These are phyloP conservation scores for Baudoinia panamericana DNA, from an alignment of 495 filamentous ascomycete species.

Conservation along the genomic window DNA sequence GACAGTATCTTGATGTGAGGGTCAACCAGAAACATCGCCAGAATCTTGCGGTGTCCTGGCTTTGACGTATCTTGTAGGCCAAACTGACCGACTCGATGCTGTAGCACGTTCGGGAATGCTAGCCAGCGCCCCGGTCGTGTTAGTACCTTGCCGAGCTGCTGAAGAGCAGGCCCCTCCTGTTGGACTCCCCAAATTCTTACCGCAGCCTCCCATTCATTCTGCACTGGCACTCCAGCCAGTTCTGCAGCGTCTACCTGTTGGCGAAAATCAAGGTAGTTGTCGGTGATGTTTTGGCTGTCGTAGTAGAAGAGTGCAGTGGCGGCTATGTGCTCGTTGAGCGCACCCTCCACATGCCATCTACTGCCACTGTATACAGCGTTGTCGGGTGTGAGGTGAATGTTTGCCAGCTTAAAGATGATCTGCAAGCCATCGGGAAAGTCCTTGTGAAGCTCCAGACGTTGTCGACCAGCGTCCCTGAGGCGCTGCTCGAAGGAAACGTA, in stretches of 20 bases:
- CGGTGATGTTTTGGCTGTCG: constrained; percentile 47
- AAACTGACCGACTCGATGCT: constrained; percentile 22
- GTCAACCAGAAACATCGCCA: constrained; percentile 25
- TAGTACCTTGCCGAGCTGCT: constrained; percentile 13
- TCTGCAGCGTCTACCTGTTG: constrained; percentile 27
- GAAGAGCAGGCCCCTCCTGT: constrained; percentile 1
- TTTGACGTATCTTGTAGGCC: constrained; percentile 19
- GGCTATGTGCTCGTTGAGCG: constrained; percentile 28
- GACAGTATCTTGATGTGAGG: constrained; percentile 17
- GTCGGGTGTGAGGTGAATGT: constrained; percentile 47
- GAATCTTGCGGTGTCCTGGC: constrained; percentile 23
- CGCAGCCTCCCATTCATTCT: constrained; percentile 4
- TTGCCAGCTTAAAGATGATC: constrained; percentile 50
- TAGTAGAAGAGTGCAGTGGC: constrained; percentile 32
- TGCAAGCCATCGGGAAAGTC: constrained; percentile 34
- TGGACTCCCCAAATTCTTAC: constrained; percentile 9
- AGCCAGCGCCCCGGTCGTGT: constrained; percentile 20
- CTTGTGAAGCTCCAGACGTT: neutral
- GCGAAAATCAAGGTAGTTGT: constrained; percentile 30
- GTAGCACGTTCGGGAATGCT: constrained; percentile 25
- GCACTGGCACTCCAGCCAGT: neutral
- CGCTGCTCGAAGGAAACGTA: constrained; percentile 1
- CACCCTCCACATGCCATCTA: constrained; percentile 32
- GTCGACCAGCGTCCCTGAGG: neutral
- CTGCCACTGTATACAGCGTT: constrained; percentile 38